Conservation (phyloP, 2,329 filamentous ascomycete genomes). For the Westerdykella sp. region DNA sequence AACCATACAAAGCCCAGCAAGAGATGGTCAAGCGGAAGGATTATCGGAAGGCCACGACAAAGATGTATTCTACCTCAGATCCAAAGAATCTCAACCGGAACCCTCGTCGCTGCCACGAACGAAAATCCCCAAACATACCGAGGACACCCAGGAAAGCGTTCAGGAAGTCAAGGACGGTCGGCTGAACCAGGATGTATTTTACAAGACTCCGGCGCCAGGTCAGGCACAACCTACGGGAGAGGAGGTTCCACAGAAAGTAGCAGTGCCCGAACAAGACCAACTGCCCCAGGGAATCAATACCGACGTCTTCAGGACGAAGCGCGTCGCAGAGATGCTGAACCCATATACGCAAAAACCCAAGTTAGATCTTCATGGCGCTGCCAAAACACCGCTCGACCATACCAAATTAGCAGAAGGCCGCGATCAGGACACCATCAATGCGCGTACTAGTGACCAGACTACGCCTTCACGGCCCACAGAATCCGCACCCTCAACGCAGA, state of each 20-base stretch:
- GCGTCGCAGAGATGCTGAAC: constrained; percentile 51
- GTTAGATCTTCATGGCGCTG: constrained; percentile 29
- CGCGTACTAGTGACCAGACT: constrained; percentile 13
- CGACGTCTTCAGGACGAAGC: constrained; percentile 56
- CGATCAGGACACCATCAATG: constrained; percentile 34
- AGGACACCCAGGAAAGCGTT: constrained; percentile 41
- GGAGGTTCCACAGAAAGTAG: constrained; percentile 23
- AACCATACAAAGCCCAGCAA: constrained; percentile 35
- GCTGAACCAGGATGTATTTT: constrained; percentile 53
- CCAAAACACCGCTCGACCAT: constrained; percentile 34
- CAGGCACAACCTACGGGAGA: constrained; percentile 6
- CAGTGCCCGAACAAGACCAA: constrained; percentile 38
- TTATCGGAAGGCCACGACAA: constrained; percentile 41
- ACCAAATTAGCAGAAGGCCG: constrained; percentile 32
- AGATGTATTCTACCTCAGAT: constrained; percentile 53
- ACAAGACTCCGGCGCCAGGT: constrained; percentile 30
- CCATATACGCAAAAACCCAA: constrained; percentile 29
- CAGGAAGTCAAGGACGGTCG: constrained; percentile 37
- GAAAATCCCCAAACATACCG: constrained; percentile 50
- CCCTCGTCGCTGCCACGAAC: constrained; percentile 49
- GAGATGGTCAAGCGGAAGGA: constrained; percentile 17
- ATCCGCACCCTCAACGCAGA: not conserved
- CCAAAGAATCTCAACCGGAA: constrained; percentile 42
- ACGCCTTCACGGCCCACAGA: constrained; percentile 9
- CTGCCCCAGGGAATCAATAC: constrained; percentile 54